Evolutionary conservation across 495 filamentous ascomycete species (phyloP).

Genomic region (Pyronema omphalodes): DNA sequence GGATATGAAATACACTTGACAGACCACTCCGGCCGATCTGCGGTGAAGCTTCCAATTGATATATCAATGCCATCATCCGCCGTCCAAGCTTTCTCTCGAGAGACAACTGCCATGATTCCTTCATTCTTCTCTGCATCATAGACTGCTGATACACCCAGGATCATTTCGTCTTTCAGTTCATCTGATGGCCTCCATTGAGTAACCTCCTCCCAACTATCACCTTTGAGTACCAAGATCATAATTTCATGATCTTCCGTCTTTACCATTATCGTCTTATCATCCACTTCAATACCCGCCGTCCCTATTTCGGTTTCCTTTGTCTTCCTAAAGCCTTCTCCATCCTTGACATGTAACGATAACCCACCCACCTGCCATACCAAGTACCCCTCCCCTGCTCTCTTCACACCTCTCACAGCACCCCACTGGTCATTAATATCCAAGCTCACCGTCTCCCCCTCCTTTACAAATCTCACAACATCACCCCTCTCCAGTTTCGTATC

Average conservation of each 20-base stretch:
- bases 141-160: background rate
- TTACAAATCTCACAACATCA: background rate
- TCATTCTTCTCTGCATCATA: background rate
- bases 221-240: background rate
- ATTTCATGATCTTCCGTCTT: background rate
- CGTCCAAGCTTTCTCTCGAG: background rate
- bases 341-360: slow-evolving; percentile 11
- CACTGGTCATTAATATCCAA: slow-evolving; percentile 2
- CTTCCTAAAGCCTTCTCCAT: slow-evolving; percentile 6
- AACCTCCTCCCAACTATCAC: background rate
- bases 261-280: background rate
- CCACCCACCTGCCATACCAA: slow-evolving; percentile 11
- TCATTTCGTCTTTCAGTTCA: background rate
- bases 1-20: no score
- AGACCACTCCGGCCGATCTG: no score
- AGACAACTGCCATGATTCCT: background rate
- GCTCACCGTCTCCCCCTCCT: slow-evolving; percentile 9
- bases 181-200: background rate
- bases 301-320: slow-evolving; percentile 6
- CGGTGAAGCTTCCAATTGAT: background rate
- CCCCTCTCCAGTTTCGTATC: background rate
- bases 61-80: background rate
- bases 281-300: background rate
- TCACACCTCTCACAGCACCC: slow-evolving; percentile 9
- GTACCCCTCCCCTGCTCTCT: slow-evolving; percentile 7